These are phyloP conservation scores for Nitzschia inconspicua DNA, from an alignment of 108 stramenopile species.

Conservation along the genomic window DNA sequence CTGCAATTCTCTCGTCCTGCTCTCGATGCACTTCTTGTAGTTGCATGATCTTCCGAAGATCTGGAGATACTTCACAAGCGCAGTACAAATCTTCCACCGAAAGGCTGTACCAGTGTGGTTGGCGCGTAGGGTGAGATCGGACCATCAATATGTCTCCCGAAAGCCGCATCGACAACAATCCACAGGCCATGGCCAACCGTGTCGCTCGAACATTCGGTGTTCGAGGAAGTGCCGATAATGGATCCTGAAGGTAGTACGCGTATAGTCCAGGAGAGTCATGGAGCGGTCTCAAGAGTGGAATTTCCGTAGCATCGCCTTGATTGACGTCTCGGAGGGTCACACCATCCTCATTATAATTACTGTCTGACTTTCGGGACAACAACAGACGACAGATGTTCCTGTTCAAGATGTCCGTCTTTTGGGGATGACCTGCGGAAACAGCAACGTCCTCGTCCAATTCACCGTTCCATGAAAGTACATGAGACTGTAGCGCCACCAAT, in stretches of 20 bases:
- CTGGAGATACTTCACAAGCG: slow-evolving; percentile 43
- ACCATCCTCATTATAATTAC: neutral
- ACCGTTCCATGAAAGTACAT: slow-evolving; percentile 16
- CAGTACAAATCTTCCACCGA: slow-evolving; percentile 17
- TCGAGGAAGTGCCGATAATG: neutral
- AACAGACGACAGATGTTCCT: neutral
- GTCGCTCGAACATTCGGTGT: slow-evolving; percentile 69
- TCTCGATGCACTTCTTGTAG: neutral
- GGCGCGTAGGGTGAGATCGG: slow-evolving; percentile 14
- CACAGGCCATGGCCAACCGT: slow-evolving; percentile 81
- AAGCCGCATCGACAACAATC: slow-evolving; percentile 56
- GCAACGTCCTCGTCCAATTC: slow-evolving; percentile 1
- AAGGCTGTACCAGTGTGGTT: slow-evolving; percentile 28
- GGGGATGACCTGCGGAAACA: neutral
- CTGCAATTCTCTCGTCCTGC: neutral
- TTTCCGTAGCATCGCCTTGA: slow-evolving; percentile 16
- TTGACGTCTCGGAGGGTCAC: neutral
- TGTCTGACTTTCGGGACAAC: neutral
- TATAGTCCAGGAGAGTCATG: slow-evolving; percentile 28
- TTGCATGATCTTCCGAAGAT: slow-evolving; percentile 44
- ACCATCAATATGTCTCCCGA: slow-evolving; percentile 52
- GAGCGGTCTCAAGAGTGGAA: slow-evolving; percentile 24
- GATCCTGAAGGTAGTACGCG: slow-evolving; percentile 18
- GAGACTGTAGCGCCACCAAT: slow-evolving; percentile 9
- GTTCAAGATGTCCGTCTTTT: neutral